These are phyloP conservation scores for Clarkia xantiana DNA, from an alignment of 345 rosid species.

Conservation along the genomic window DNA sequence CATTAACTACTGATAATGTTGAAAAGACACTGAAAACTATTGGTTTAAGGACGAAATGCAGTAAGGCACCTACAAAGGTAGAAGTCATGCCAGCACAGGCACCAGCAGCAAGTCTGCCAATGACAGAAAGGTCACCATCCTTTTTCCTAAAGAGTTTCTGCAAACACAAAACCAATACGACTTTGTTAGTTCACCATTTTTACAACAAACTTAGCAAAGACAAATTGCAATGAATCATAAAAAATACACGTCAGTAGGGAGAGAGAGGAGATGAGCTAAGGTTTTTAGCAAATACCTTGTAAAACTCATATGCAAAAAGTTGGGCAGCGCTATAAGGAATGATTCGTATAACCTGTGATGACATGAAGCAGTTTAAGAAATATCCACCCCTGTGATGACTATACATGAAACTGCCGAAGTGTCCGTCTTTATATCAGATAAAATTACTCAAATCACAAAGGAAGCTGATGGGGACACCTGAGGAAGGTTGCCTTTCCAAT, in stretches of 20 bases:
- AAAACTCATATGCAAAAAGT: constrained; percentile 83
- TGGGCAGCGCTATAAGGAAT: constrained; percentile 93
- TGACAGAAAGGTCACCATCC: constrained; percentile 64
- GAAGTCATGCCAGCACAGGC: constrained; percentile 99
- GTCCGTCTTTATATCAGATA: background rate
- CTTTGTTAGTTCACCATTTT: background rate
- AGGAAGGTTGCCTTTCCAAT: constrained; percentile 97
- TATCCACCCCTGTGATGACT: background rate
- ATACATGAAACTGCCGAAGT: background rate
- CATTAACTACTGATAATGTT: background rate
- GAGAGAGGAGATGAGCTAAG: background rate
- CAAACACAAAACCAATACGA: constrained; percentile 15
- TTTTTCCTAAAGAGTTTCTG: constrained; percentile 72
- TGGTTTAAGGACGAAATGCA: background rate
- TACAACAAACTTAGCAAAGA: too few species aligned
- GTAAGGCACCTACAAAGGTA: constrained; percentile 55
- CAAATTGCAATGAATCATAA: too few species aligned
- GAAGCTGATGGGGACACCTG: constrained; percentile 36
- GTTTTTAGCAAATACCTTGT: constrained; percentile 41
- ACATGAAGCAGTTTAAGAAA: constrained; percentile 2
- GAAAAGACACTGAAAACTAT: background rate
- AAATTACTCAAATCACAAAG: background rate
- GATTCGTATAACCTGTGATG: constrained; percentile 60
- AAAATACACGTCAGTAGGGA: too few species aligned
- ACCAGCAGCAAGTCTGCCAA: constrained; percentile 92